Evolutionary conservation across 1,284 basidiomycete species (phyloP).

Genomic region (Ustilago bromivora): DNA sequence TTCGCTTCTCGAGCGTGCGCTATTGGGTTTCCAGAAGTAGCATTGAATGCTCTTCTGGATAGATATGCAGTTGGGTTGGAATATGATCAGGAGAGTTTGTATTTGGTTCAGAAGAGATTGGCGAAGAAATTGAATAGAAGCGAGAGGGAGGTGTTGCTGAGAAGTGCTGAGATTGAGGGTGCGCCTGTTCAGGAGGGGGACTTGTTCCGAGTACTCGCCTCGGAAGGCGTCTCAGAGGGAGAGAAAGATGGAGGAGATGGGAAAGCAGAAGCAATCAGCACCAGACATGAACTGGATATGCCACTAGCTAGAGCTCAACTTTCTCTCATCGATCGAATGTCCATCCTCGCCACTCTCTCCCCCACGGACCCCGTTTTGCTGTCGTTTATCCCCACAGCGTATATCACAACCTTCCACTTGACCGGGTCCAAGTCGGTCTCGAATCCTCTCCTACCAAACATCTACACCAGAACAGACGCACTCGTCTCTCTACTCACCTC

Average conservation of each 20-base stretch:
- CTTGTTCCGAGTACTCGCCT: constrained; percentile 18
- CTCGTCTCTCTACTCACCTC: constrained; percentile 31
- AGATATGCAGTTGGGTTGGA: constrained; percentile 38
- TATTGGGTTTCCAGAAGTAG: constrained; percentile 32
- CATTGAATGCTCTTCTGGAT: constrained; percentile 39
- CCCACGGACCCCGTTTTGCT: constrained; percentile 21
- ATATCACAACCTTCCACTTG: constrained; percentile 32
- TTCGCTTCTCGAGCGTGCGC: constrained; percentile 15
- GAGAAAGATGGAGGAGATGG: constrained; percentile 14
- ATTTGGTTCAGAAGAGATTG: constrained; percentile 22
- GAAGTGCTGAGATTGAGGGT: constrained; percentile 23
- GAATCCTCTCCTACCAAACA: constrained; percentile 25
- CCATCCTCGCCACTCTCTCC: constrained; percentile 22
- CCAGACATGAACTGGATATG: constrained; percentile 32
- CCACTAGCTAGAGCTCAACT: constrained; percentile 36
- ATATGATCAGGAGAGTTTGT: constrained; percentile 26
- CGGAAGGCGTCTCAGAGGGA: background rate
- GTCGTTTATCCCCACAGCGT: constrained; percentile 23
- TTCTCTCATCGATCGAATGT: constrained; percentile 43
- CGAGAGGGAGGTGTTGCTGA: constrained; percentile 21
- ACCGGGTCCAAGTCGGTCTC: background rate
- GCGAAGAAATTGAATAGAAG: constrained; percentile 15
- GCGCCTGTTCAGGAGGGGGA: constrained; percentile 27
- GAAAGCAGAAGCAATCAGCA: constrained; percentile 27
- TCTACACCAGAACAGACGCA: constrained; percentile 13